A percentile compares a stretch with the other conserved stretches of the same genome.
Conservation (phyloP, 225 moss, liverwort and hornwort species). For the Asterella californica region DNA sequence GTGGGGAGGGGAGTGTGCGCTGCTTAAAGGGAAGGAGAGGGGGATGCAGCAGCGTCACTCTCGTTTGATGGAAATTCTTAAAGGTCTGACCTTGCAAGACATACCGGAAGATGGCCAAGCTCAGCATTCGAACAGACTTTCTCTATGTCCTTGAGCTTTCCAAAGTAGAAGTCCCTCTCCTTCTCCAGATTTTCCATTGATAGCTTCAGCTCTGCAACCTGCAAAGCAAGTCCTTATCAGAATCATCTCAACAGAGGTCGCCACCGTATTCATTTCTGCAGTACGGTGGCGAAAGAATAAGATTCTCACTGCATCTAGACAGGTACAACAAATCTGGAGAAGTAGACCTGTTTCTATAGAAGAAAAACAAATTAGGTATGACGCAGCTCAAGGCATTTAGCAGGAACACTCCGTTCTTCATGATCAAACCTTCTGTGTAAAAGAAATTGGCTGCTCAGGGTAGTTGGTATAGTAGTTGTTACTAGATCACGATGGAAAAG, state of each 20-base stretch:
- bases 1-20: conserved; percentile 12
- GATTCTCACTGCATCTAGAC: neutral
- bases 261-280: neutral
- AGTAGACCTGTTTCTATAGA: neutral
- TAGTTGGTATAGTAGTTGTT: conserved; percentile 2
- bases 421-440: neutral
- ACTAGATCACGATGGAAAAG: conserved; percentile 3
- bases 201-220: conserved; percentile 87
- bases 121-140: conserved; percentile 88
- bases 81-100: conserved; percentile 57
- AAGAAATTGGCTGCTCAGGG: neutral
- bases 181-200: conserved; percentile 92
- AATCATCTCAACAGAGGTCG: neutral
- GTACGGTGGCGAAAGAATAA: neutral
- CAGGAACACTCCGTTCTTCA: neutral
- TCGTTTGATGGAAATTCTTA: conserved; percentile 26
- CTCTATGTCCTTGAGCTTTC: conserved; percentile 91
- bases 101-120: conserved; percentile 81
- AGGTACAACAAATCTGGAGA: neutral
- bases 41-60: conserved; percentile 11
- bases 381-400: neutral
- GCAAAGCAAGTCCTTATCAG: conserved; percentile 22
- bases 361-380: neutral
- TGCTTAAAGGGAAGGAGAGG: conserved; percentile 9
- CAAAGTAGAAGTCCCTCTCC: conserved; percentile 94